Conservation (phyloP, 768 basidiomycete species). For the Mrakia gelida region DNA sequence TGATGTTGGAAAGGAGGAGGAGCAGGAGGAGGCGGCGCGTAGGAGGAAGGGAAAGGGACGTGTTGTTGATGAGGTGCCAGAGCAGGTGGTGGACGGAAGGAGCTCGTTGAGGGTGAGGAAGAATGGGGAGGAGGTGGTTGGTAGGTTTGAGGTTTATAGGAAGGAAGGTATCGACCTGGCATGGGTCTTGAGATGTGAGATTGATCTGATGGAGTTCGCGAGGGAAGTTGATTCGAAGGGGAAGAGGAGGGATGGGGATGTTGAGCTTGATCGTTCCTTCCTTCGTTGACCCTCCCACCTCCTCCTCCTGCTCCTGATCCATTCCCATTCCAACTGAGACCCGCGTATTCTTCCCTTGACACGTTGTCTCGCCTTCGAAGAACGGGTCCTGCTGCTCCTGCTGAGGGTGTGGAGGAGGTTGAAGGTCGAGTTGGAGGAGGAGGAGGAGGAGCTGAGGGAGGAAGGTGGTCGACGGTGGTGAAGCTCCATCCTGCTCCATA, state of each 20-base stretch:
- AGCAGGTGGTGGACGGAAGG: background rate
- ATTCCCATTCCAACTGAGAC: background rate
- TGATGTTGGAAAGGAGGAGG: background rate
- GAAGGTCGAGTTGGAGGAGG: background rate
- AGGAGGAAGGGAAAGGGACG: background rate
- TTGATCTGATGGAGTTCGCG: background rate
- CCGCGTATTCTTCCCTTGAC: background rate
- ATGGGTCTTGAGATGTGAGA: background rate
- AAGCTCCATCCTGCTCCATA: slow-evolving; percentile 3
- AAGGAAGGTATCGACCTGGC: background rate
- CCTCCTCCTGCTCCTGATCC: background rate
- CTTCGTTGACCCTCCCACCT: background rate
- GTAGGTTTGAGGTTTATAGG: background rate
- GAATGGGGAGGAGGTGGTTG: background rate
- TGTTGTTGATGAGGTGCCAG: background rate
- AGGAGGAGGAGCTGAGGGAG: no score
- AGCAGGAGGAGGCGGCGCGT: background rate
- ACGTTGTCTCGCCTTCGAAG: background rate
- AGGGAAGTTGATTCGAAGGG: background rate
- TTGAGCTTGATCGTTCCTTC: slow-evolving; percentile 1
- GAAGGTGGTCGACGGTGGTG: slow-evolving; percentile 5
- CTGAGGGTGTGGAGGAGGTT: background rate
- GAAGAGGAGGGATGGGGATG: background rate
- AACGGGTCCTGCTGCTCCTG: background rate
- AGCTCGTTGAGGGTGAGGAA: background rate